Conservation (phyloP, 441 rosid genomes). For the Monsonia emarginata region DNA sequence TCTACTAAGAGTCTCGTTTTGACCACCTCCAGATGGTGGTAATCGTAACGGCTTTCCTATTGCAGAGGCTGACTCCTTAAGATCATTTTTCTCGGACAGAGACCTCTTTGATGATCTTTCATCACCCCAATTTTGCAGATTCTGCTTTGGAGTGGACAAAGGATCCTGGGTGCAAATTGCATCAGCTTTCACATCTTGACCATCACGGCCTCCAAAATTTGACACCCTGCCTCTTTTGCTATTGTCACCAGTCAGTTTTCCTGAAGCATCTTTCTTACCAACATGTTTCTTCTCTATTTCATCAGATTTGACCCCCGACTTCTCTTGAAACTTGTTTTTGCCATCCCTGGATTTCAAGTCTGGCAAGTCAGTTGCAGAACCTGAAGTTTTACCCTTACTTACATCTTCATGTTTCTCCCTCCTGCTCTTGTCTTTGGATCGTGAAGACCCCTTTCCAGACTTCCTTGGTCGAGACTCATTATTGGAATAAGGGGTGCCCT, state of each 20-base stretch:
- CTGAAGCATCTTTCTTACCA: conserved; percentile 37
- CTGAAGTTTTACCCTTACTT: conserved; percentile 25
- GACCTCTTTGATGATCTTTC: conserved; percentile 23
- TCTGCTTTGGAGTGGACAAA: conserved; percentile 34
- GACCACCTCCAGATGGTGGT: conserved; percentile 40
- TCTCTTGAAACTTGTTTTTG: conserved; percentile 34
- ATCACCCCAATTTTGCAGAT: conserved; percentile 26
- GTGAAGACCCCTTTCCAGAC: conserved; percentile 55
- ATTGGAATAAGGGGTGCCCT: conserved; percentile 31
- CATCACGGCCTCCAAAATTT: conserved; percentile 27
- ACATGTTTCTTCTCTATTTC: conserved; percentile 36
- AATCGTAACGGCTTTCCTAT: conserved; percentile 32
- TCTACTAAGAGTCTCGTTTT: conserved; percentile 30
- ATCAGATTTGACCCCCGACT: conserved; percentile 16
- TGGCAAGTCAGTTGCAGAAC: conserved; percentile 16
- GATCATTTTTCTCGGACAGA: conserved; percentile 29
- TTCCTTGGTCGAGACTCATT: conserved; percentile 37
- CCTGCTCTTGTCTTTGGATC: conserved; percentile 50
- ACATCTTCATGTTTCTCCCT: conserved; percentile 38
- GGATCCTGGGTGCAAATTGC: conserved; percentile 28
- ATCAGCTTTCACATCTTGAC: conserved; percentile 38
- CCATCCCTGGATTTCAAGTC: conserved; percentile 34
- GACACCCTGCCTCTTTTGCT: conserved; percentile 35
- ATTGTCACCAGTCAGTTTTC: conserved; percentile 26
- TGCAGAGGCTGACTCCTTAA: conserved; percentile 29